Evolutionary conservation across 441 rosid genomes (phyloP), one percentile per base, ranked within the genome.

Genomic region (Adansonia madagascariensis): DNA sequence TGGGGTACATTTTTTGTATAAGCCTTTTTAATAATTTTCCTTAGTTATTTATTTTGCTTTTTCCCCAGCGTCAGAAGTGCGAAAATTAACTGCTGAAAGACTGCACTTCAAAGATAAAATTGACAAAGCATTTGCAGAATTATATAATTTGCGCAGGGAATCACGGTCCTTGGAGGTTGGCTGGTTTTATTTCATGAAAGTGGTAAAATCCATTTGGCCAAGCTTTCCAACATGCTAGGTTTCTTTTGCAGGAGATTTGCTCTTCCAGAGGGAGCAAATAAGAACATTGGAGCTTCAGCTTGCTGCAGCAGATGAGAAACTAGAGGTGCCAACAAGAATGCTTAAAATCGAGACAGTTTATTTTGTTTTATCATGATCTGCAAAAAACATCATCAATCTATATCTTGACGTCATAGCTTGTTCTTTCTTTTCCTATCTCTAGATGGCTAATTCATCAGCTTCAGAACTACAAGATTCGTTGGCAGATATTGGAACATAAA

Each of bases 231-330:
- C 73, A 27, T 59, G 24, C 17, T 15, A 57, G 53, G 44, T 24
- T 81, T 46, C 46, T 17, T 61, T 64, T 83, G 74, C 82, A 94
- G 99, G 97, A 92, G 72, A 91, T 89, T 44, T 94, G 99, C 81
- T 86, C 91, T 50, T 85, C 91, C 98, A 92, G 80, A 89, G 85
- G 71, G 92, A 92, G 84, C 95, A 88, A 31, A 87, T 96, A 79
- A 60, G 77, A 17, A 73, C 85, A 46, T 67, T 94, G 78, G 93
- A 92, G 84, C 88, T 84, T 65, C 89, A 91, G 72, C 79, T 95
- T 68, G 74, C 80, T 74, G 83, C 92, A 81, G 95, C 97, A 59
- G 91, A 89, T 64, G 97, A 95, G 80, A 94, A 90, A 85, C 80
- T 88, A 8, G 89, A 92, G 95, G 99, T 94, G 84, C 44, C 46